Conservation (phyloP, 352 stramenopile genomes). For the Globisporangium acanthophoron region DNA sequence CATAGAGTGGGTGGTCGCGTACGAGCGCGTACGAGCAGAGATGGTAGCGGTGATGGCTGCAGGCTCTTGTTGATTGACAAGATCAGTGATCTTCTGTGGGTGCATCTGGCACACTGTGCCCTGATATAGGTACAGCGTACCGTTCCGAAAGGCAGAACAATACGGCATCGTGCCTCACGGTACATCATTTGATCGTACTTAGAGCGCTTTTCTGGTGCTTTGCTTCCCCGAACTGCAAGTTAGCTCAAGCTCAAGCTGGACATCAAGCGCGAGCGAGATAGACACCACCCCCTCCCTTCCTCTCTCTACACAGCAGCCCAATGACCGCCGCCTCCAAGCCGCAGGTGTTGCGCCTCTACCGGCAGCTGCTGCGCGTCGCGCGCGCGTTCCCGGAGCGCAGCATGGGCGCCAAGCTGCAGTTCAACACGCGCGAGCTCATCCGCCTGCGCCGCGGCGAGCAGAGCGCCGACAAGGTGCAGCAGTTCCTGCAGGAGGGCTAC, state of each 20-base stretch:
- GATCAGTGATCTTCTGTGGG: no score
- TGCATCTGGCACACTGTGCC: background rate
- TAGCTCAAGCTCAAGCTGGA: background rate
- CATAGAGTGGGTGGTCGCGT: background rate
- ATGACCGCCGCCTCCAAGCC: slow-evolving; percentile 9
- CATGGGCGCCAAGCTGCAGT: slow-evolving; percentile 66
- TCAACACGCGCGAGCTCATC: slow-evolving; percentile 70
- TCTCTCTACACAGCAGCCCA: background rate
- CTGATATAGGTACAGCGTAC: background rate
- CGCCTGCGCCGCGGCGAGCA: slow-evolving; percentile 47
- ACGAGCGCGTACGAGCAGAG: no score
- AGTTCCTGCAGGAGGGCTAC: slow-evolving; percentile 42
- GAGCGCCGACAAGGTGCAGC: slow-evolving; percentile 29
- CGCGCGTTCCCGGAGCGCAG: slow-evolving; percentile 48
- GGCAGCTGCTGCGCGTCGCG: slow-evolving; percentile 41
- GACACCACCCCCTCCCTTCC: background rate
- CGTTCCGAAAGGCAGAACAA: background rate
- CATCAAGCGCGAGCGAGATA: no score
- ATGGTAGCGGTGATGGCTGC: no score
- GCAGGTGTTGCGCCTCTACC: slow-evolving; percentile 62
- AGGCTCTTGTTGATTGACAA: no score
- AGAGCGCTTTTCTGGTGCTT: background rate
- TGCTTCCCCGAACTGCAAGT: background rate
- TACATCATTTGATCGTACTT: background rate
- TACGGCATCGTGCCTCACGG: background rate